phyloP scores from a whole-genome alignment of 2,329 filamentous ascomycete genomes.

The Fusarium nodosum region DNA sequence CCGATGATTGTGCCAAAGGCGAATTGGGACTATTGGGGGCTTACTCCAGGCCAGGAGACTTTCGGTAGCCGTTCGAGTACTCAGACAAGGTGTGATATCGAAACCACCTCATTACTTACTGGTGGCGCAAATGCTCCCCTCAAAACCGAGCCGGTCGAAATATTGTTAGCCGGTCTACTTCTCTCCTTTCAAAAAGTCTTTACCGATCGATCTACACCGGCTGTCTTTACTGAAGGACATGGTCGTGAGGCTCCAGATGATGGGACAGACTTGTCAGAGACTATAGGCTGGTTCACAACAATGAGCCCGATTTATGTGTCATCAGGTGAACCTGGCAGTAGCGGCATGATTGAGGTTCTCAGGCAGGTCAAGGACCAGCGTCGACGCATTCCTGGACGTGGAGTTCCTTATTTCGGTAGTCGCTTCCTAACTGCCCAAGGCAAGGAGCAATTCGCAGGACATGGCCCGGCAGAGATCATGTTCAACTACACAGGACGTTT shows the following conservation, averaged over 20 bases:
- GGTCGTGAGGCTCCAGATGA: conserved; percentile 8
- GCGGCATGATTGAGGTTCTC: neutral
- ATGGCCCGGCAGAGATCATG: conserved; percentile 8
- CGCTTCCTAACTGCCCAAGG: conserved; percentile 3
- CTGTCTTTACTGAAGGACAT: conserved; percentile 5
- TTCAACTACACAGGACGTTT: conserved; percentile 10
- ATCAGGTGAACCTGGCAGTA: neutral
- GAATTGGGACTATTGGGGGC: conserved; percentile 10
- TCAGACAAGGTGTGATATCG: neutral
- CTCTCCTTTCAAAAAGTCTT: conserved; percentile 6
- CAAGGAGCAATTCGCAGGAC: conserved; percentile 6
- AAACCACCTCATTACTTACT: neutral
- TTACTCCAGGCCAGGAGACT: neutral
- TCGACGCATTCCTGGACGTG: conserved; percentile 7
- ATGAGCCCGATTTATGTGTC: conserved; percentile 2
- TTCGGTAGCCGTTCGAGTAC: neutral
- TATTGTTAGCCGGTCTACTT: conserved; percentile 2
- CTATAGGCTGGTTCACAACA: conserved; percentile 8
- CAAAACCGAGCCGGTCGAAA: conserved; percentile 5
- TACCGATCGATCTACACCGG: neutral
- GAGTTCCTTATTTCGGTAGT: conserved; percentile 9
- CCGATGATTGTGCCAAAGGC: neutral
- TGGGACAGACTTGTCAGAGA: conserved; percentile 4
- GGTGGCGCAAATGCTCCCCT: conserved; percentile 6
- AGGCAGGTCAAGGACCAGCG: conserved; percentile 10